phyloP scores from a whole-genome alignment of 1,284 basidiomycete genomes.

The Stygiomarasmius scandens region DNA sequence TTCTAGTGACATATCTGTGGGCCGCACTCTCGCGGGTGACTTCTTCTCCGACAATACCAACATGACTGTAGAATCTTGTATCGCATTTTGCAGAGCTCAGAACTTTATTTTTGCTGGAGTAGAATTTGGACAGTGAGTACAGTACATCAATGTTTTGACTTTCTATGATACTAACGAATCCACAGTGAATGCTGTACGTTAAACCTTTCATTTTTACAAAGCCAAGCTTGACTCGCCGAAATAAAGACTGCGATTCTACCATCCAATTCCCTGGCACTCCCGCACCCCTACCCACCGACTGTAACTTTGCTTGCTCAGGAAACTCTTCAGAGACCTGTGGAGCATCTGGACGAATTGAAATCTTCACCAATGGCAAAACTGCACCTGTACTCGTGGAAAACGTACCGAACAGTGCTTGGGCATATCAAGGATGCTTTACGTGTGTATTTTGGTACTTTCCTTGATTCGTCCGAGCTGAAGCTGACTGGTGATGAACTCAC shows the following conservation, averaged over 20 bases:
- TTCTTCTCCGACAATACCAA: constrained; percentile 20
- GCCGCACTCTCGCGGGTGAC: constrained; percentile 30
- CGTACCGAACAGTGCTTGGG: constrained; percentile 29
- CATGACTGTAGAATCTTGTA: constrained; percentile 38
- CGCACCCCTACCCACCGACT: constrained; percentile 31
- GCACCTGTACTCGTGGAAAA: constrained; percentile 33
- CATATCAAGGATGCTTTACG: constrained; percentile 43
- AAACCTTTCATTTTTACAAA: not conserved
- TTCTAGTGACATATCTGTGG: constrained; percentile 31
- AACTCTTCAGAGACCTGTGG: constrained; percentile 40
- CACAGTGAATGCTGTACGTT: constrained; percentile 42
- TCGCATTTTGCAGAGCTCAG: constrained; percentile 30
- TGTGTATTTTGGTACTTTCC: constrained; percentile 20
- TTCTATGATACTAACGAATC: no score
- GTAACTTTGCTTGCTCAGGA: constrained; percentile 37
- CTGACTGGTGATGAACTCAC: not conserved
- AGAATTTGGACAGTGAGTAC: constrained; percentile 37
- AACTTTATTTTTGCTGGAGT: constrained; percentile 36
- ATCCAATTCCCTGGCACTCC: constrained; percentile 38
- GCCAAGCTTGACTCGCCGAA: no score
- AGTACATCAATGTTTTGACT: not conserved
- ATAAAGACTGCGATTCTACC: constrained; percentile 41
- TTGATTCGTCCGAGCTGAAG: not conserved
- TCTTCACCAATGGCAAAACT: constrained; percentile 36
- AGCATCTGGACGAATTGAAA: constrained; percentile 33